Evolutionary conservation across 306 rosid species (phyloP), one percentile per base, ranked within the genome.

Genomic region (Corylus avellana): DNA sequence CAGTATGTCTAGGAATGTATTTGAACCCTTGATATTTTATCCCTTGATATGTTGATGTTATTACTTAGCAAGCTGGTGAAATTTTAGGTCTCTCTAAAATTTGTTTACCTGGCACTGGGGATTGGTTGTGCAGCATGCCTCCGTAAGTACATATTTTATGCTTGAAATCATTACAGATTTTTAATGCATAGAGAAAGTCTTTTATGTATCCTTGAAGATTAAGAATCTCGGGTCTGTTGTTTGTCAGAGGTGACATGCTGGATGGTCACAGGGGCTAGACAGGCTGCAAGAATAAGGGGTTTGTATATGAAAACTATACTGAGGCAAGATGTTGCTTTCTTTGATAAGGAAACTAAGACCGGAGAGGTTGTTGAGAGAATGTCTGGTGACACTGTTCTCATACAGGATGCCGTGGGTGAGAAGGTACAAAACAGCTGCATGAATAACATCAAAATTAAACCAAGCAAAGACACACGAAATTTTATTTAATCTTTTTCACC

Each of bases 51-150:
- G 72, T 17, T 2, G 49, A n/a, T 48, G 59, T 25, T 61, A 37
- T n/a, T 69, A n/a, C 62, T 44, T 39, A 48, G 1, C 4, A 8
- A 25, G 58, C 70, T 76, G 25, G 74, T 14, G 16, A 69, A 70
- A 58, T 69, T 44, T 68, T 17, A 84, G 90, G 84, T 87, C 13
- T 51, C 80, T 79, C 80, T 87, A 39, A 84, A 79, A 81, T 87
- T 67, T 78, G 86, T 87, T 54, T 87, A 87, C 57, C 74, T 84
- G 73, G 87, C 80, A 14, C 8, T 77, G 61, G 90, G 82, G 56
- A 61, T 87, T 35, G 75, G 62, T 2, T 77, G 39, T 8, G 2
- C 7, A 5, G 87, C 90, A 53, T 81, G 62, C 59, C 72, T 84
- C 8, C 90, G 90, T 84, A 78, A 81, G 87, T 76, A 53, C 17